Conservation (phyloP, 2,329 filamentous ascomycete genomes). For the Scytalidium sp. region DNA sequence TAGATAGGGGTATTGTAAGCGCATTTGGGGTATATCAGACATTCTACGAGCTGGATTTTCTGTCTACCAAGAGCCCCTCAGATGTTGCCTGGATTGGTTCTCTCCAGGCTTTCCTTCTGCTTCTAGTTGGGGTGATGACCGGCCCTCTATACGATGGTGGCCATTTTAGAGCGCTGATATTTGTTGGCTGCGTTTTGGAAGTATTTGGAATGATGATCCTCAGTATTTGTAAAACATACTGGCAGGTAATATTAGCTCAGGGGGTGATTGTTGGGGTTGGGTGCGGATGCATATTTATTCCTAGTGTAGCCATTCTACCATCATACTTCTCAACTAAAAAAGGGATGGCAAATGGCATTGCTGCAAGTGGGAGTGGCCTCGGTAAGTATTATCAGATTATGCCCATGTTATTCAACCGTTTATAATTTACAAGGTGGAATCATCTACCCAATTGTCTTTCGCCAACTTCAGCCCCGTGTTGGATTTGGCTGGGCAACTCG, state of each 20-base stretch:
- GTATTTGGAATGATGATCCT: slow-evolving; percentile 62
- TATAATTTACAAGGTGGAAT: slow-evolving; percentile 33
- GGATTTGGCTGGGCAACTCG: slow-evolving; percentile 55
- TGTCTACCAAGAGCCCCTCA: slow-evolving; percentile 35
- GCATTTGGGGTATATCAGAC: slow-evolving; percentile 54
- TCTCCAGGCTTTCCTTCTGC: slow-evolving; percentile 42
- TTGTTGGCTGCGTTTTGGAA: background rate
- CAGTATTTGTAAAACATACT: slow-evolving; percentile 49
- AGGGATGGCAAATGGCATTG: slow-evolving; percentile 41
- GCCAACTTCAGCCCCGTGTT: slow-evolving; percentile 19
- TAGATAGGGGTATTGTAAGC: slow-evolving; percentile 39
- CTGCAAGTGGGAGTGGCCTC: slow-evolving; percentile 35
- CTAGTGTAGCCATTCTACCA: slow-evolving; percentile 34
- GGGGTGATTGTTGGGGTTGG: slow-evolving; percentile 39
- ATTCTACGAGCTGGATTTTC: slow-evolving; percentile 41
- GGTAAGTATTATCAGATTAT: slow-evolving; percentile 21
- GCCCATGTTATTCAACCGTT: background rate
- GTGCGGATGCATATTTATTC: slow-evolving; percentile 37
- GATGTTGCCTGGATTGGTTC: slow-evolving; percentile 45
- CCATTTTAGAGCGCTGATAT: background rate
- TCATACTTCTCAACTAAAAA: slow-evolving; percentile 42
- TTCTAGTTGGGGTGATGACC: slow-evolving; percentile 37
- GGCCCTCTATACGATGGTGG: slow-evolving; percentile 3
- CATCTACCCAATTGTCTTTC: slow-evolving; percentile 50
- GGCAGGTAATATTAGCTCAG: slow-evolving; percentile 46